Evolutionary conservation across 768 basidiomycete species (phyloP), one percentile per base, ranked within the genome.

Genomic region (Agrocybe praecox): DNA sequence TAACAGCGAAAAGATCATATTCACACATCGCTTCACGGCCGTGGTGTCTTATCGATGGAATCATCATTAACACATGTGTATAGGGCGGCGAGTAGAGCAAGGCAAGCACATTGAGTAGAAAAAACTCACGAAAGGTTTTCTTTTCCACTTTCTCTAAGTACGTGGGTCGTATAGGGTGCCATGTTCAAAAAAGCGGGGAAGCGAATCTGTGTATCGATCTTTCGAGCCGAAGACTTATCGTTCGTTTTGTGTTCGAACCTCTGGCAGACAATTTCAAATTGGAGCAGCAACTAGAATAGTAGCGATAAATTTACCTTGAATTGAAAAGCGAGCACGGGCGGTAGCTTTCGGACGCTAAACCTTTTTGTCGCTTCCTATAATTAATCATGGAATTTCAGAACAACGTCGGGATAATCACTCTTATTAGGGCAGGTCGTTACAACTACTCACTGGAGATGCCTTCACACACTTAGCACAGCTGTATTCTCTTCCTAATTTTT

Each of bases 1-100:
- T 89, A 36, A 97, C 94, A 22, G 92, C 89, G 65, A 95, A 94
- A 2, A 98, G 83, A 67, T 96, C 92, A 67, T 96, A 98, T 47
- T 90, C 87, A 69, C 90, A 96, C 77, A 93, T 78, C 12, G 81
- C 77, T 23, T 86, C 80, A 0, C 90, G 85, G 6, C 84, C 85
- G 2, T 62, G 57, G 18, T 61, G 62, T 36, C 63, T 64, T 47
- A 26, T 49, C n/a, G 23, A 43, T 17, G 10, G 22, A 34, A 22
- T 22, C n/a, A 43, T 47, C 10, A 17, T 8, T n/a, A 49, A 40
- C 43, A 49, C 55, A 46, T 46, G 18, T 24, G 40, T 36, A 46
- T 46, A 23, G 43, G 18, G 40, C 15, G n/a, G 19, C 19, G 22
- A 32, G 6, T 34, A 9, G 7, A 24, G 33, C 14, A 21, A 18